Percentiles rank a stretch among this genome's conserved stretches.
These are phyloP conservation scores for Saprolegnia parasitica DNA, from an alignment of 352 stramenopile genomes.

Conservation along the genomic window DNA sequence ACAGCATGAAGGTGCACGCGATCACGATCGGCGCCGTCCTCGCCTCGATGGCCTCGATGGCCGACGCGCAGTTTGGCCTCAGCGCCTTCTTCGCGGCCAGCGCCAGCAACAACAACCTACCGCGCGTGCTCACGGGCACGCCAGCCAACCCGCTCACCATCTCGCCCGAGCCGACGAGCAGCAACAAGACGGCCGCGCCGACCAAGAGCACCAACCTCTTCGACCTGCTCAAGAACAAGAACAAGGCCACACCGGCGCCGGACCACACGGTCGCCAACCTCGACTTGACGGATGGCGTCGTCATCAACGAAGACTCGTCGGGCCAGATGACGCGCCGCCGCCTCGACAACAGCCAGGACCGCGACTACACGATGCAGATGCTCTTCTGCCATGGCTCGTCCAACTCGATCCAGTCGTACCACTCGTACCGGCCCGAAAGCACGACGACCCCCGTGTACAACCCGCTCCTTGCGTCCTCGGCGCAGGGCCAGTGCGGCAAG, in stretches of 20 bases:
- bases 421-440: not conserved
- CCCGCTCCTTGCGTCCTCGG: not conserved
- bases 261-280: not conserved
- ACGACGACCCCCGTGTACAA: constrained; percentile 4
- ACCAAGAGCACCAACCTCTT: no score
- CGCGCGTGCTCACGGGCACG: no score
- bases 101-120: no score
- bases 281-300: not conserved
- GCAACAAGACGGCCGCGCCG: no score
- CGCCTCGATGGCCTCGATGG: no score
- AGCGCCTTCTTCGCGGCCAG: no score
- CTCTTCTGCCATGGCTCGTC: constrained; percentile 21
- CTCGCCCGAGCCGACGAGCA: no score
- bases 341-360: constrained; percentile 11
- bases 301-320: constrained; percentile 12
- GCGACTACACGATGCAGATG: constrained; percentile 13
- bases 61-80: no score
- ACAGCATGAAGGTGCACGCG: no score
- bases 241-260: not conserved
- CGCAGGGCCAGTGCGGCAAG: constrained; percentile 30
- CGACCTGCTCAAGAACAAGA: no score
- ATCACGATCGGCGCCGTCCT: no score
- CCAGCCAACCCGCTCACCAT: no score
- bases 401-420: constrained; percentile 28
- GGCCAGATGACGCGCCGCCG: not conserved